Evolutionary conservation across 1,284 basidiomycete species (phyloP), one percentile per base, ranked within the genome.

Genomic region (Pisolithus thermaeus): DNA sequence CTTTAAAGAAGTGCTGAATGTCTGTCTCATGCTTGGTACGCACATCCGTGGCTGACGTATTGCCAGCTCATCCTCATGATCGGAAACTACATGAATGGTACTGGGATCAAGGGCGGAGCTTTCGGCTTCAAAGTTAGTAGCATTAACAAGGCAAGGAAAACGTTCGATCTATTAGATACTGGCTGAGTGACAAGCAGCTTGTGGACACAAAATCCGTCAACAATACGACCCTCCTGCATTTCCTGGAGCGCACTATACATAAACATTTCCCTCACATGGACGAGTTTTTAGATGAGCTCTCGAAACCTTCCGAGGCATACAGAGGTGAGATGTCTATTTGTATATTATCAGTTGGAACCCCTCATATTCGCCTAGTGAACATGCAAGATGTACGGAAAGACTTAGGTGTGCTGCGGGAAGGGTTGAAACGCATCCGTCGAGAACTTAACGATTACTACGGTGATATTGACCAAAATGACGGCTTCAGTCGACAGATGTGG

Each of bases 51-150:
- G 47, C 54, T 66, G 28, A 22, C 7, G 46, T 53, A 23, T 20
- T 46, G 46, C 7, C 56, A 93, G 89, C 77, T 97, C 44, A 96
- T 99, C 58, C 81, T 99, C 11, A 80, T 97, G 60, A 84, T 99
- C 64, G 96, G 96, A 55, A 99, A 99, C 69, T 99, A 93, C 68
- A 93, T 99, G 84, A 99, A 99, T 66, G 93, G 94, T 23, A 91
- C 92, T 40, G 94, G 95, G 56, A 83, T 94, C 62, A 97, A 97
- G 67, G 96, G 96, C 55, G 96, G 95, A 27, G 97, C 97, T 0
- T 97, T 93, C 63, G 96, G 96, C 51, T 99, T 99, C 81, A 87
- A 91, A 64, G 87, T 98, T 54, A 93, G 91, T 70, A 97, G 93
- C 69, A 97, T 99, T 73, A 99, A 99, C 75, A 95, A 94, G 78